A percentile compares a stretch with the other conserved stretches of the same genome.
Conservation (phyloP, 108 stramenopile species). For the Mayamaea pseudoterrestris region DNA sequence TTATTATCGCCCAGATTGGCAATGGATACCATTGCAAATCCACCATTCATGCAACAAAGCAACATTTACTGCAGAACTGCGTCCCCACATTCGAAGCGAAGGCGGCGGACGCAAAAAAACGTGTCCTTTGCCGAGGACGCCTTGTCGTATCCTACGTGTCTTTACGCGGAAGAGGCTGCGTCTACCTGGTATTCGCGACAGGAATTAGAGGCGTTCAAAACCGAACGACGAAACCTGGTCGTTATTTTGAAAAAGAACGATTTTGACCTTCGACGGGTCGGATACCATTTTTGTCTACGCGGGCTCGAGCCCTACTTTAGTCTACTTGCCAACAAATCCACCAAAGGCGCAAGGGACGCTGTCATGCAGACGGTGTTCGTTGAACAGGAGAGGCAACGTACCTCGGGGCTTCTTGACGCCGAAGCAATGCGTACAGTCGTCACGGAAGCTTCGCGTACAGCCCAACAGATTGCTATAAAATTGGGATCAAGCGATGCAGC, state of each 20-base stretch:
- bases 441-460: too few relatives aligned
- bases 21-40: too few relatives aligned
- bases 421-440: neutral
- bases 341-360: neutral
- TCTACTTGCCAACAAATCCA: neutral
- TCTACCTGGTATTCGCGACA: neutral
- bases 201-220: neutral
- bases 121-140: conserved; percentile 1
- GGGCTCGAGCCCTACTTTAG: conserved; percentile 4
- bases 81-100: too few relatives aligned
- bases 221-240: neutral
- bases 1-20: too few relatives aligned
- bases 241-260: neutral
- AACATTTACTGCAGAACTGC: too few relatives aligned
- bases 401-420: neutral
- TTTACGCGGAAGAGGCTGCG: neutral
- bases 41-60: too few relatives aligned
- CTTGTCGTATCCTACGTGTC: neutral
- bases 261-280: neutral
- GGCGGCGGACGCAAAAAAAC: too few relatives aligned
- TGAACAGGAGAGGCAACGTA: neutral
- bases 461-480: too few relatives aligned
- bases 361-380: neutral
- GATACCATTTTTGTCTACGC: neutral
- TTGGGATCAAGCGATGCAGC: too few relatives aligned